Evolutionary conservation across 2,329 filamentous ascomycete genomes (phyloP).

Genomic region (Chaetomiaceae sp.): DNA sequence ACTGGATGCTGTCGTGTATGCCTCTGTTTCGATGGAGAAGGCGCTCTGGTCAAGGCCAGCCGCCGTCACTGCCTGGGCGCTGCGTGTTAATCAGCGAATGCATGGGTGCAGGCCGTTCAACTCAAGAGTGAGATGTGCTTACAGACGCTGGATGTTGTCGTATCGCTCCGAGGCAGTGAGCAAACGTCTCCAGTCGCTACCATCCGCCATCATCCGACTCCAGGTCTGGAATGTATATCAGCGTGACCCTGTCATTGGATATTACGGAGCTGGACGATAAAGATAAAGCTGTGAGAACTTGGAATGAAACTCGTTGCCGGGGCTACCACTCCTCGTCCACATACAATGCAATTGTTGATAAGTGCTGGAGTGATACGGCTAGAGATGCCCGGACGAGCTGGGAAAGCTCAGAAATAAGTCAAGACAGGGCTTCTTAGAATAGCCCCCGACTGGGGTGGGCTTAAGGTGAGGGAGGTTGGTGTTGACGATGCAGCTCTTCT

Average conservation of each 20-base stretch:
- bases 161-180: conserved; percentile 56
- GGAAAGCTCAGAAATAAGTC: no score
- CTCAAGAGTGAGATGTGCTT: conserved; percentile 28
- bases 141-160: conserved; percentile 58
- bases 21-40: conserved; percentile 58
- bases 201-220: conserved; percentile 20
- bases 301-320: conserved; percentile 1
- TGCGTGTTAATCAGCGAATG: conserved; percentile 4
- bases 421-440: no score
- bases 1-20: conserved; percentile 52
- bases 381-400: no score
- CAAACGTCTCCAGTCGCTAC: conserved; percentile 41
- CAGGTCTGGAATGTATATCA: no score
- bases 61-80: conserved; percentile 16
- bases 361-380: not conserved
- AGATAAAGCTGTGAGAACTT: no score
- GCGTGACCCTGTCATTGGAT: no score
- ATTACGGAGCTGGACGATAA: no score
- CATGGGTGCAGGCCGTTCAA: not conserved
- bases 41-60: conserved; percentile 39
- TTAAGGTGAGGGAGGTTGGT: no score
- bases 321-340: not conserved
- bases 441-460: no score
- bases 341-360: not conserved
- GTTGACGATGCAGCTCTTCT: no score